Conservation (phyloP, 2,329 filamentous ascomycete genomes). For the Parascedosporium putredinis region DNA sequence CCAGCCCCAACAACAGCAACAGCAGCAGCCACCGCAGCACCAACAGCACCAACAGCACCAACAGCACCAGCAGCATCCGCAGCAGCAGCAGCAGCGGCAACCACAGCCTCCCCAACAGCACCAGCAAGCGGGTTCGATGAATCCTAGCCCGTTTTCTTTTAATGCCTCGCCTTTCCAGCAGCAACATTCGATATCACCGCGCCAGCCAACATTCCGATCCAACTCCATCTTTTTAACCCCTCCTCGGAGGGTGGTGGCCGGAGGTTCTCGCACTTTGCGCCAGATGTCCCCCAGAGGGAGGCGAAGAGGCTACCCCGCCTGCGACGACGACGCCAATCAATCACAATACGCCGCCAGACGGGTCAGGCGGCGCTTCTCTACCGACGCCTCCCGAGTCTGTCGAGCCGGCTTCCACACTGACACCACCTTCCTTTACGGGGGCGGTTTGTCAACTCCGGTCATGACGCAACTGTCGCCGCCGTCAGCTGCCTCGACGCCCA, state of each 20-base stretch:
- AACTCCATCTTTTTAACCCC: conserved; percentile 57
- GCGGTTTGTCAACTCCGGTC: conserved; percentile 25
- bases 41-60: too few species aligned
- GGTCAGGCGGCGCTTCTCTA: conserved; percentile 15
- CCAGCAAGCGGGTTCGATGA: conserved; percentile 18
- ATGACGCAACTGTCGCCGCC: conserved; percentile 18
- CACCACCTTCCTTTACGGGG: conserved; percentile 21
- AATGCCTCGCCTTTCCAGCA: conserved; percentile 33
- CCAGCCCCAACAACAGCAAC: conserved; percentile 29
- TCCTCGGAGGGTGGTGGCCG: conserved; percentile 43
- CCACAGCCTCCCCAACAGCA: conserved; percentile 28
- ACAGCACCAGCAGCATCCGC: too few species aligned
- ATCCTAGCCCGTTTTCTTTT: conserved; percentile 23
- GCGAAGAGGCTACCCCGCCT: conserved; percentile 3
- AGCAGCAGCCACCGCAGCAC: too few species aligned
- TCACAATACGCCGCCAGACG: conserved; percentile 8
- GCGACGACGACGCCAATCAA: conserved; percentile 6
- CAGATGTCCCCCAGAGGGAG: conserved; percentile 29
- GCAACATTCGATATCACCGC: conserved; percentile 23
- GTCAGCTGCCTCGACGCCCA: conserved; percentile 10
- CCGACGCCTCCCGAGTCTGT: conserved; percentile 36
- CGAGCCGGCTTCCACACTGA: conserved; percentile 22
- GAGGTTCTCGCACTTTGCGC: conserved; percentile 54
- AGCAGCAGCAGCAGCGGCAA: too few species aligned
- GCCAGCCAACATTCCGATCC: conserved; percentile 49